Conservation (phyloP, 352 stramenopile species). For the Phytophthora pisi region DNA sequence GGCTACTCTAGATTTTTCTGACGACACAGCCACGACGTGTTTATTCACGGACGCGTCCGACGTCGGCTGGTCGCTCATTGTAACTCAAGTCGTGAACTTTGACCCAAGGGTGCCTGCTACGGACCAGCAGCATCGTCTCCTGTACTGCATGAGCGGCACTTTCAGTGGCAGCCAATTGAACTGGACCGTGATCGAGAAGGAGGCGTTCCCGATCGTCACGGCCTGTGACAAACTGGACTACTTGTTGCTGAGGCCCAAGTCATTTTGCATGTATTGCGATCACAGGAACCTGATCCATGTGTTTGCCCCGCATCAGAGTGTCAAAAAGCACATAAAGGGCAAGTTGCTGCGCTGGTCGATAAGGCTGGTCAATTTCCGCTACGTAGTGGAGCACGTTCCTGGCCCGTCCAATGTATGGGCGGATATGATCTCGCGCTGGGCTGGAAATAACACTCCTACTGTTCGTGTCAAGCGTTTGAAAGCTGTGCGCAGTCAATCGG, state of each 20-base stretch:
- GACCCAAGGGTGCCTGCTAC: neutral
- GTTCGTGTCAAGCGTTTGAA: neutral
- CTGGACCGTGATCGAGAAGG: conserved; percentile 4
- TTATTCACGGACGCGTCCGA: neutral
- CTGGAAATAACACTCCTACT: neutral
- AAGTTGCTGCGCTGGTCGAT: conserved; percentile 14
- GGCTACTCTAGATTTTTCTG: conserved; percentile 1
- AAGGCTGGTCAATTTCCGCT: conserved; percentile 18
- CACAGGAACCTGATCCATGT: conserved; percentile 10
- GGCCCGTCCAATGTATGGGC: conserved; percentile 18
- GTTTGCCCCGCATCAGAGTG: conserved; percentile 3
- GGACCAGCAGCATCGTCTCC: neutral
- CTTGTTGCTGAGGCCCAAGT: conserved; percentile 3
- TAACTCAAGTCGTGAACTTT: neutral
- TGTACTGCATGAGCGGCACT: conserved; percentile 2
- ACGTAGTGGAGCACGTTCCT: conserved; percentile 12
- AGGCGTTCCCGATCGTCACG: neutral
- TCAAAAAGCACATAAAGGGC: conserved; percentile 14
- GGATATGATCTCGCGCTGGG: conserved; percentile 14
- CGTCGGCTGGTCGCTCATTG: conserved; percentile 3
- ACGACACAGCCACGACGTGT: conserved; percentile 6
- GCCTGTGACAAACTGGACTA: conserved; percentile 15
- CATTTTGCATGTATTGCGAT: conserved; percentile 5
- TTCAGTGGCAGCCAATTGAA: neutral
- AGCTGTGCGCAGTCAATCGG: neutral